phyloP scores from a whole-genome alignment of 1,139 yeast genomes.

The Debaryomyces udenii region DNA sequence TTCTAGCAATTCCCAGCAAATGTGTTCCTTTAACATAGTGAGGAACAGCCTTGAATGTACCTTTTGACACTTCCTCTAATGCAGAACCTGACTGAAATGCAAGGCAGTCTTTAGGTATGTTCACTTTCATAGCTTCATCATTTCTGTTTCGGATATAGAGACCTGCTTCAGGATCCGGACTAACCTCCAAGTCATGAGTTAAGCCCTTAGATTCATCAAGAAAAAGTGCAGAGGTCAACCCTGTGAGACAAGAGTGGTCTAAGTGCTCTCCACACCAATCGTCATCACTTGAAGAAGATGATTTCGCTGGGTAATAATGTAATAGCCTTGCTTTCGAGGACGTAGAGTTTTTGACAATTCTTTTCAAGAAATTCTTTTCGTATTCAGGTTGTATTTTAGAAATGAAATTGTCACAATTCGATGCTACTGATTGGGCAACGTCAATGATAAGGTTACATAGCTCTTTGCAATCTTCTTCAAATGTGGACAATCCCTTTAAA shows the following conservation, averaged over 20 bases:
- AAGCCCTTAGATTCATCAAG: constrained; percentile 40
- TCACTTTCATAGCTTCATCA: constrained; percentile 51
- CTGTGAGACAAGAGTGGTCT: constrained; percentile 67
- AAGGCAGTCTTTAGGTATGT: constrained; percentile 56
- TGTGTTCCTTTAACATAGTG: constrained; percentile 56
- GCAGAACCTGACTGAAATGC: constrained; percentile 73
- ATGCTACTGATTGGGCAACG: constrained; percentile 54
- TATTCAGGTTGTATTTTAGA: constrained; percentile 29
- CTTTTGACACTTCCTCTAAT: constrained; percentile 53
- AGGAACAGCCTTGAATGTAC: constrained; percentile 60
- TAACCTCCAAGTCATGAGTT: constrained; percentile 24
- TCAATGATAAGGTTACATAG: constrained; percentile 52
- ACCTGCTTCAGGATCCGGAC: constrained; percentile 55
- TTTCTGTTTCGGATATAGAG: constrained; percentile 54
- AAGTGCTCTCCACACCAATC: constrained; percentile 71
- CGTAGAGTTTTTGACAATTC: constrained; percentile 51
- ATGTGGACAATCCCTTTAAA: constrained; percentile 25
- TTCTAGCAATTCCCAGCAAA: constrained; percentile 45
- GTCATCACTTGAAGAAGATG: constrained; percentile 23
- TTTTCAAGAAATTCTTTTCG: constrained; percentile 41
- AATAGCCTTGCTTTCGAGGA: constrained; percentile 63
- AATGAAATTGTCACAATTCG: constrained; percentile 54
- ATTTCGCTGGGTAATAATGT: constrained; percentile 50
- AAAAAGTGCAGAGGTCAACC: constrained; percentile 59
- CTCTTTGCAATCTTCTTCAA: constrained; percentile 39